phyloP scores from a whole-genome alignment of 2,329 filamentous ascomycete species.

The Teratosphaeriaceae sp. region DNA sequence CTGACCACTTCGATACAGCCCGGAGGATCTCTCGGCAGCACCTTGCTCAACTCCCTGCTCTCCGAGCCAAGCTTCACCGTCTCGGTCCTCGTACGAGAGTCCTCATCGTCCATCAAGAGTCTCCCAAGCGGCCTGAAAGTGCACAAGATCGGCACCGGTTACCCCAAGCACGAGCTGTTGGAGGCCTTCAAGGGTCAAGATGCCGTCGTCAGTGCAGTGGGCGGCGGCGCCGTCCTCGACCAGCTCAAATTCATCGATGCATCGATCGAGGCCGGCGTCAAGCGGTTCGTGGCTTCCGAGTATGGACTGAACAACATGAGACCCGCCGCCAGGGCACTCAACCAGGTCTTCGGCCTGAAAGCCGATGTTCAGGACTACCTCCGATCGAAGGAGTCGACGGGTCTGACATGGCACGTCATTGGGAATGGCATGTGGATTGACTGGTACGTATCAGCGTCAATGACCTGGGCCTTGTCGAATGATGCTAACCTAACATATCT shows the following conservation, averaged over 20 bases:
- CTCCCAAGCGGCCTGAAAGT: not conserved
- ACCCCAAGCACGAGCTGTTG: not conserved
- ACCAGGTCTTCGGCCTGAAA: not conserved
- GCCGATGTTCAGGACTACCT: not conserved
- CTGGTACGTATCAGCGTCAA: too few relatives aligned
- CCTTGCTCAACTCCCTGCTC: not conserved
- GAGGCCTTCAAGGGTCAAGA: not conserved
- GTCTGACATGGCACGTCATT: constrained; percentile 1
- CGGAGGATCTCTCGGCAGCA: not conserved
- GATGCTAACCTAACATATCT: too few relatives aligned
- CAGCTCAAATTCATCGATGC: not conserved
- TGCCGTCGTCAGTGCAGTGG: not conserved
- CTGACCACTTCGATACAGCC: not conserved
- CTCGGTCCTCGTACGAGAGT: not conserved
- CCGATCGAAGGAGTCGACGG: not conserved
- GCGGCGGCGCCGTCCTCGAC: not conserved
- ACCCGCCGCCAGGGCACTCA: not conserved
- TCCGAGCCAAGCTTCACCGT: not conserved
- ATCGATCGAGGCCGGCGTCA: not conserved
- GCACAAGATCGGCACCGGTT: not conserved
- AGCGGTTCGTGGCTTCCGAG: not conserved
- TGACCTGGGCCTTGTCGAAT: too few relatives aligned
- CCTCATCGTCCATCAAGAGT: not conserved
- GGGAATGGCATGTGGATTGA: constrained; percentile 1
- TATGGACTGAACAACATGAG: not conserved